These are phyloP conservation scores for Pythium periplocum DNA, from an alignment of 352 stramenopile genomes.

Conservation along the genomic window DNA sequence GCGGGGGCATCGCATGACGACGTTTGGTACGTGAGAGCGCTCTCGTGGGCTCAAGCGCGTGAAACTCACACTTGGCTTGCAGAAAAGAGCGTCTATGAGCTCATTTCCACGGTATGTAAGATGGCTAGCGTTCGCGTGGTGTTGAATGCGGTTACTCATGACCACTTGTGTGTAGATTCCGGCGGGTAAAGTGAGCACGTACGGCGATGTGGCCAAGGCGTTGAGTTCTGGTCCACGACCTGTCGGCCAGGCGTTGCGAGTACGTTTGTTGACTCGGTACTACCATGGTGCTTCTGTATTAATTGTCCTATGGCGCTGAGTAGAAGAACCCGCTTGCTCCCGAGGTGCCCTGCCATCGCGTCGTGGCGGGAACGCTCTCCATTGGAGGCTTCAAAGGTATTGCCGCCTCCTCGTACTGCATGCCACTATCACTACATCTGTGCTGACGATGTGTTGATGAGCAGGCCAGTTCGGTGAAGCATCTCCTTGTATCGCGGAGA, in stretches of 20 bases:
- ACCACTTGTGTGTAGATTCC: conserved; percentile 41
- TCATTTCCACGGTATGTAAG: conserved; percentile 55
- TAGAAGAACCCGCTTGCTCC: conserved; percentile 83
- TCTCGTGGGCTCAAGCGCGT: not conserved
- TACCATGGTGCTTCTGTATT: not conserved
- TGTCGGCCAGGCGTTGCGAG: conserved; percentile 76
- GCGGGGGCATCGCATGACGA: conserved; percentile 64
- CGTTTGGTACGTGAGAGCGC: conserved; percentile 39
- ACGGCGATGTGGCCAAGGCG: conserved; percentile 54
- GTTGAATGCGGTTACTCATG: not conserved
- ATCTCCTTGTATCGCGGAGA: conserved; percentile 60
- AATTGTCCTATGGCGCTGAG: not conserved
- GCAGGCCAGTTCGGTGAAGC: conserved; percentile 53
- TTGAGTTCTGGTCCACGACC: conserved; percentile 59
- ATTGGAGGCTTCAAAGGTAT: conserved; percentile 75
- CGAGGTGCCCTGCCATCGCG: conserved; percentile 69
- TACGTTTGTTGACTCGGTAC: conserved; percentile 17
- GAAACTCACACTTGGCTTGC: not conserved
- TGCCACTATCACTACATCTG: not conserved
- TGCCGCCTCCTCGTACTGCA: not conserved
- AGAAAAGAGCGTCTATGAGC: conserved; percentile 78
- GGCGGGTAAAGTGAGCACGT: conserved; percentile 73
- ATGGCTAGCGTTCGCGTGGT: conserved; percentile 1
- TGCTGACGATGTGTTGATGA: not conserved
- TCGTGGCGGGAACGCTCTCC: conserved; percentile 59